Percentiles rank a stretch among this genome's conserved stretches.
phyloP scores from a whole-genome alignment of 1,284 basidiomycete species.

The Ceratobasidium sp. region DNA sequence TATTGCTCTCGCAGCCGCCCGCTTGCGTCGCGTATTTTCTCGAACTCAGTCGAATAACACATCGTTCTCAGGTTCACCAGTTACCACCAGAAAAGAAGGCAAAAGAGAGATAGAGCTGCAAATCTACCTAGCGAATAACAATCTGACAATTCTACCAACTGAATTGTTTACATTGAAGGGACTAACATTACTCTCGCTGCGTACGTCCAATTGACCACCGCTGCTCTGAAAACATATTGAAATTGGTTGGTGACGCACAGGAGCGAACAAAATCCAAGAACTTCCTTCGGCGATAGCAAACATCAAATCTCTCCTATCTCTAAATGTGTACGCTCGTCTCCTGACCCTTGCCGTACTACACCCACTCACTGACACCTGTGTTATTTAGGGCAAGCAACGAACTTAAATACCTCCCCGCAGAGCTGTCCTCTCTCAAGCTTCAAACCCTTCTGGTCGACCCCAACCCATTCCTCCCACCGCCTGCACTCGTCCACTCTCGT shows the following conservation, averaged over 20 bases:
- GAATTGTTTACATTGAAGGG: conserved; percentile 31
- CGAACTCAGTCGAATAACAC: conserved; percentile 36
- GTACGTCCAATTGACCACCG: neutral
- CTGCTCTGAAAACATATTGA: neutral
- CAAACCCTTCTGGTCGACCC: conserved; percentile 41
- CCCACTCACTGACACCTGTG: neutral
- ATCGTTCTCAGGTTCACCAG: conserved; percentile 29
- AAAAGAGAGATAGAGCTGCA: conserved; percentile 27
- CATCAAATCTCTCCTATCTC: conserved; percentile 29
- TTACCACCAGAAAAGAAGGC: too few species aligned
- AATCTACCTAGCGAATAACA: conserved; percentile 35
- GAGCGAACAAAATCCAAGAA: conserved; percentile 26
- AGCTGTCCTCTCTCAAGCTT: conserved; percentile 21
- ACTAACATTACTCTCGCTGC: conserved; percentile 21
- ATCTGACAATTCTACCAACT: conserved; percentile 19
- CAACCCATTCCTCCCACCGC: conserved; percentile 33
- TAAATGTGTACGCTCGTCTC: conserved; percentile 16
- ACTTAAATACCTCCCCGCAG: conserved; percentile 26
- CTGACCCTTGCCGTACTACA: neutral
- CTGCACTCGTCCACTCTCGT: neutral
- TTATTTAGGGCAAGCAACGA: conserved; percentile 27
- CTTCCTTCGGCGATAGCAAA: conserved; percentile 21
- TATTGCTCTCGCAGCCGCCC: conserved; percentile 27
- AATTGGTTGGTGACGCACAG: neutral
- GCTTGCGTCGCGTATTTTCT: conserved; percentile 35